A percentile compares a stretch with the other conserved stretches of the same genome.
Conservation (phyloP, 73 alveolate genomes). For the Stentor roeselii region DNA sequence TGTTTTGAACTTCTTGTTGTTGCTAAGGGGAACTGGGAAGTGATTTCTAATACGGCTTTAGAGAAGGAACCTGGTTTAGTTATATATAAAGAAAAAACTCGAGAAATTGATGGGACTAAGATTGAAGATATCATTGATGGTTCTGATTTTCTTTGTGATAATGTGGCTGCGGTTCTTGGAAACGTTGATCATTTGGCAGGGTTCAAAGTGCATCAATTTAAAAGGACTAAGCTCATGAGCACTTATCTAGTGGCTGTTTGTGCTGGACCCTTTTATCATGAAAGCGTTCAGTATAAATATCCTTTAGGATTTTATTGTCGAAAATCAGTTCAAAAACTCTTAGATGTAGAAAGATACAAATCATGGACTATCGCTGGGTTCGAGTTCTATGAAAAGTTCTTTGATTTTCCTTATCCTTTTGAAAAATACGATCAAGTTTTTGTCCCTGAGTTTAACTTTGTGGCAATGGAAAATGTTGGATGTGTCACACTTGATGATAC, state of each 20-base stretch:
- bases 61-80: background rate
- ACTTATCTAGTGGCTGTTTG: slow-evolving; percentile 50
- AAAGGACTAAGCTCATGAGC: slow-evolving; percentile 29
- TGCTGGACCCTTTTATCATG: slow-evolving; percentile 59
- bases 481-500: slow-evolving; percentile 67
- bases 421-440: slow-evolving; percentile 90
- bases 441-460: slow-evolving; percentile 93
- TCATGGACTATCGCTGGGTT: slow-evolving; percentile 80
- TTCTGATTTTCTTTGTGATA: too few relatives aligned
- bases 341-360: slow-evolving; percentile 60
- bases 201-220: background rate
- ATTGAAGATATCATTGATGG: too few relatives aligned
- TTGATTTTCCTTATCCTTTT: slow-evolving; percentile 86
- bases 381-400: slow-evolving; percentile 88
- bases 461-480: slow-evolving; percentile 98
- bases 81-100: slow-evolving; percentile 38
- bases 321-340: slow-evolving; percentile 51
- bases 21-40: slow-evolving; percentile 93
- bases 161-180: too few relatives aligned
- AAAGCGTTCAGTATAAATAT: background rate
- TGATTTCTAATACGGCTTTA: slow-evolving; percentile 74
- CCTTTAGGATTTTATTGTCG: slow-evolving; percentile 61
- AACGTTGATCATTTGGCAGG: background rate
- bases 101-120: slow-evolving; percentile 47
- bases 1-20: slow-evolving; percentile 67